Base-by-base conservation (phyloP, 257 asterid genomes). In the Cruciata laevipes region DNA sequence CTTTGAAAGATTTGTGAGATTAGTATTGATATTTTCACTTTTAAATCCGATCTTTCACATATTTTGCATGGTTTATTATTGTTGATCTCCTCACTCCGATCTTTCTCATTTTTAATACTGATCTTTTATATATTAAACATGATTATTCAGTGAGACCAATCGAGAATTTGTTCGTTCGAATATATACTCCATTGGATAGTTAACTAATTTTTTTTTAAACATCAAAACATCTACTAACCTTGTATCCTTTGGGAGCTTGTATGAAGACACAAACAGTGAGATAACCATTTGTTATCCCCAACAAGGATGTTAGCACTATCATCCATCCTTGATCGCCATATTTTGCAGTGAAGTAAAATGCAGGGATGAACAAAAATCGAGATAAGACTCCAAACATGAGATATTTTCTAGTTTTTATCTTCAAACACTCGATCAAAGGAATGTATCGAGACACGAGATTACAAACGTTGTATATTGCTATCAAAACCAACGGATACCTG, bases 301-400 rank as follows among this genome's bases (percentile, higher is more conserved):
- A 31, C 67, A 83, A 33, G 24, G 82, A 83, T 9, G 73, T 71
- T 20, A 83, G 78, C 70, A 75, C 14, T 73, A 80, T 75, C 95
- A 89, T 89, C 84, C 84, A 87, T 18, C 97, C 97, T 49, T 87
- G 86, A 60, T 84, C 97, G 12, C 84, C 96, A 64, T 86, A 84
- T 70, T 87, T 87, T 0, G 97, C 95, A 0, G 96, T 87, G 77
- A 86, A 87, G 76, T 86, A 87, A 82, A 87, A 89, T 65, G 86
- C 83, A 5, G 96, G 97, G 58, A 93, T 61, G 56, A 93, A 72
- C 81, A 88, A 35, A 63, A 85, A 73, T 31, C 98, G 95, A 0
- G 80, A 77, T 32, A 86, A 17, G 1, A 30, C 51, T 1, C 95
- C 79, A 3, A 82, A 32, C 76, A 77, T 7, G 3, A 93, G 84